Conservation (phyloP, 768 basidiomycete genomes). For the Cyclocybe cylindracea region DNA sequence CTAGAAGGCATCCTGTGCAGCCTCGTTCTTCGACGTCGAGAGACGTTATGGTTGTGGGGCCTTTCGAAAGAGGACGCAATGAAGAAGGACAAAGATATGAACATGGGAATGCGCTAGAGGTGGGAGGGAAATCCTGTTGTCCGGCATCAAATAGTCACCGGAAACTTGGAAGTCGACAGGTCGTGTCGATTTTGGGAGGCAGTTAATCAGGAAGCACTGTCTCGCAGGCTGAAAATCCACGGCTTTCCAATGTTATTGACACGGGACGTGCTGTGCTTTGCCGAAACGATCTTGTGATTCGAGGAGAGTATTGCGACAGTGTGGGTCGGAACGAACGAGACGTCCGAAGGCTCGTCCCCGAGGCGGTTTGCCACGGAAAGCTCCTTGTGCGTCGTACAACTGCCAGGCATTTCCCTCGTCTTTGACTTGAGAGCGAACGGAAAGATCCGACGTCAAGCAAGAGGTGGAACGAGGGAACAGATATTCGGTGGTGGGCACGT, state of each 20-base stretch:
- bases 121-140: neutral
- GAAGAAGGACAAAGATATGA: neutral
- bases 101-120: neutral
- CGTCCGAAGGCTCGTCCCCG: no score
- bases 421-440: no score
- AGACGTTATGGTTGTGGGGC: no score
- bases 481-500: neutral
- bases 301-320: neutral
- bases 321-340: neutral
- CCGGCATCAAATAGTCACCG: neutral
- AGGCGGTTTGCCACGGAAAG: no score
- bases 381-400: neutral
- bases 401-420: neutral
- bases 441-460: no score
- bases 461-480: no score
- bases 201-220: neutral
- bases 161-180: constrained; percentile 1
- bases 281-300: neutral
- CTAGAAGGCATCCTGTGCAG: no score
- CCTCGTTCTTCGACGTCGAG: no score
- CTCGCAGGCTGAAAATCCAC: neutral
- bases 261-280: neutral
- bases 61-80: no score
- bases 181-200: constrained; percentile 5
- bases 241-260: neutral